Evolutionary conservation across 2,329 filamentous ascomycete species (phyloP), one percentile per base, ranked within the genome.

Genomic region (Aureobasidium sp.): DNA sequence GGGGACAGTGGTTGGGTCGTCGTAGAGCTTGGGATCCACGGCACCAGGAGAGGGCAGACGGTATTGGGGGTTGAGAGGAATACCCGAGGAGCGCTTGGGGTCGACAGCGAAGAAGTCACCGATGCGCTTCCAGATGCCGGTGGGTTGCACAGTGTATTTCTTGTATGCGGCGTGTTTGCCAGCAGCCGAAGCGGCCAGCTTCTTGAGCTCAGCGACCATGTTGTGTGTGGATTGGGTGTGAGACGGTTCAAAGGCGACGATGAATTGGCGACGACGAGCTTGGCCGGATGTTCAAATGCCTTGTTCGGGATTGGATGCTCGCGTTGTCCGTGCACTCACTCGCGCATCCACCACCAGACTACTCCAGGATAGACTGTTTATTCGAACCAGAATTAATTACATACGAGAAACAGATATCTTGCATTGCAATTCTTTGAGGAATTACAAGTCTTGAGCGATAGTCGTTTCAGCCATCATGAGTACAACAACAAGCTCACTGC

Each of bases 121-220:
- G 74, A 99, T 79, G 61, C 79, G 79, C 72, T 93, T 91, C 89
- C 91, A 97, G 76, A 97, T 79, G 44, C 94, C 94, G 42, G 82
- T 85, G 58, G 93, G 94, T 74, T 96, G 90, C 66, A 97, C 81
- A 41, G 92, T 96, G 79, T 99, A 93, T 89, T 97, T 97, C 93
- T 99, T 59, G 47, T 59, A 55, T 37, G 65, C 63, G 63, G 64
- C 62, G 55, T 63, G 65, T 34, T 62, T 65, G 36, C 61, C 64
- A n/a, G 65, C 64, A 27, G 64, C 63, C 55, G 65, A 67, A 48
- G 57, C 45, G 32, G 64, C 64, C 39, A 57, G 37, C 57, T 66
- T 65, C 50, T 62, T 62, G 44, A 66, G 50, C 41, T 59, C 59
- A 27, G 62, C 61, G 53, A 66, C 64, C 63, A 62, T 64, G 45